Evolutionary conservation across 805 yeast species (phyloP), one percentile per base, ranked within the genome.

Genomic region (Myxozyma geophila): DNA sequence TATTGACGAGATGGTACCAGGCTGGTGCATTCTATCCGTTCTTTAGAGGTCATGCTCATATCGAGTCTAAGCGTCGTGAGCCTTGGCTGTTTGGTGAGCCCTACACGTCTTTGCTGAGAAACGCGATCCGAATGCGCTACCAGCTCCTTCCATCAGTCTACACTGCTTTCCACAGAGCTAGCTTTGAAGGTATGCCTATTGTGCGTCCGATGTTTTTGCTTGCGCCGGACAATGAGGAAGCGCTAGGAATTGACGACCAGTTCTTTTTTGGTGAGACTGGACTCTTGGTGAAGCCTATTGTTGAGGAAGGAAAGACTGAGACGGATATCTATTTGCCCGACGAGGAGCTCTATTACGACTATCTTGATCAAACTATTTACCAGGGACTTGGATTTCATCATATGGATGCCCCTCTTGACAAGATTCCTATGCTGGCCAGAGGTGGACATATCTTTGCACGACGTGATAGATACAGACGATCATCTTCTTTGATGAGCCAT

Each of bases 21-120:
- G 82, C 96, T 1, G 99, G 98, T 63, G 84, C 89, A 36, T 93
- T 96, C 88, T 92, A 93, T 76, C 99, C 99, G 41, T 95, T 95
- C 72, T 93, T 95, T 79, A 82, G 99, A 72, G 98, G 88, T 0
- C 99, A 95, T 77, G 98, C 98, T 0, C 98, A 95, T 77, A 89
- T 93, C 58, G 99, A 95, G 75, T 81, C 97, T 0, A 82, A 88
- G 72, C 85, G 98, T 76, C 84, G 97, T 67, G 99, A 95, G 74
- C 99, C 99, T 0, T 93, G 91, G 87, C 74, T 93, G 52, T 81
- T 88, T 1, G 89, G 89, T 8, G 96, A 87, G 37, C 92, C 93
- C 1, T 85, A 85, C 69, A 84, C 87, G 7, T 76, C 84, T 0
- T 74, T 82, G 23, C 87, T 92, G 62, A 82, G 88, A 64, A 87